Conservation (phyloP, 2,329 filamentous ascomycete species). For the Sarocladium kiliense region DNA sequence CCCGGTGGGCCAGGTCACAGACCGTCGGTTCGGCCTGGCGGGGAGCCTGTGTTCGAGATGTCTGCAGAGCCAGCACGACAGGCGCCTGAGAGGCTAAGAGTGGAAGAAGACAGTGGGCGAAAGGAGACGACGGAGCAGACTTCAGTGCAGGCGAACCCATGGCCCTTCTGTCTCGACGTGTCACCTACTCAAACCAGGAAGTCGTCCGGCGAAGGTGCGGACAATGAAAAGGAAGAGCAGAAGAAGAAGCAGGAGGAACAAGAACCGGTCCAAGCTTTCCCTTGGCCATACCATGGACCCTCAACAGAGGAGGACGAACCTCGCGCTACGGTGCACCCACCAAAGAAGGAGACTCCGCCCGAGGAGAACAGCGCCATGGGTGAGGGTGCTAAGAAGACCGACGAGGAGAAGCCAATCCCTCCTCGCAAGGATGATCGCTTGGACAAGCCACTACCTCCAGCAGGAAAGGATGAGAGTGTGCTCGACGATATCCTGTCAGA, state of each 20-base stretch:
- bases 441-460: background rate
- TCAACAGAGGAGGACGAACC: background rate
- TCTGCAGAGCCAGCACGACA: slow-evolving; percentile 20
- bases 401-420: background rate
- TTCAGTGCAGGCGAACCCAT: slow-evolving; percentile 23
- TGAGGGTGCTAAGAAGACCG: background rate
- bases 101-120: slow-evolving; percentile 9
- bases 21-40: slow-evolving; percentile 14
- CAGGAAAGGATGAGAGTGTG: slow-evolving; percentile 2
- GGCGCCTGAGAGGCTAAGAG: slow-evolving; percentile 4
- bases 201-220: slow-evolving; percentile 14
- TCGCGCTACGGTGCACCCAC: background rate
- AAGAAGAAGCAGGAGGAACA: background rate
- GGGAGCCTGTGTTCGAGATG: slow-evolving; percentile 26
- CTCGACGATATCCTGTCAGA: slow-evolving; percentile 3
- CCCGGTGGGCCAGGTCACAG: background rate
- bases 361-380: background rate
- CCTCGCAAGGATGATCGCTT: background rate
- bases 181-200: slow-evolving; percentile 15
- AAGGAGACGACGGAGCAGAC: slow-evolving; percentile 9
- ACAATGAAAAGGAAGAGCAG: background rate
- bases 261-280: background rate
- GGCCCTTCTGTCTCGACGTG: slow-evolving; percentile 19
- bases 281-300: slow-evolving; percentile 7
- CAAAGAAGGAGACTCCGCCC: background rate